Conservation (phyloP, 352 stramenopile genomes). For the Vaucheria bursata region DNA sequence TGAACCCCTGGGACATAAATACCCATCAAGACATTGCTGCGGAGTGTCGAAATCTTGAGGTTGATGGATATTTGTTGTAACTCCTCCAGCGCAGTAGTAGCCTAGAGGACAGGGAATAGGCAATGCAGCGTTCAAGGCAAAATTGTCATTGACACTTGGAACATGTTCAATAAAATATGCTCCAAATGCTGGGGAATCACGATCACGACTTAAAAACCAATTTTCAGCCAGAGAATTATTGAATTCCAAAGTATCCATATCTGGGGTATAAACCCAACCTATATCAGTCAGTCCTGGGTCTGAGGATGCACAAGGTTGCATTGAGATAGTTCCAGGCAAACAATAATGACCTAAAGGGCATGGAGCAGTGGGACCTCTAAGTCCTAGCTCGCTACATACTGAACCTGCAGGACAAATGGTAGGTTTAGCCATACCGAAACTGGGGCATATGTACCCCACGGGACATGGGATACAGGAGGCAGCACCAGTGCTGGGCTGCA, state of each 20-base stretch:
- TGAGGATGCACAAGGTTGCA: constrained; percentile 58
- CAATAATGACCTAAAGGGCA: constrained; percentile 88
- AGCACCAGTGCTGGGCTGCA: constrained; percentile 76
- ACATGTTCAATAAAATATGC: background rate
- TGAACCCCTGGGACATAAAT: constrained; percentile 88
- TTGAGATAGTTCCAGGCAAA: constrained; percentile 77
- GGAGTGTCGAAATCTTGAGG: constrained; percentile 81
- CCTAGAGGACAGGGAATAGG: constrained; percentile 85
- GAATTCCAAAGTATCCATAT: no score
- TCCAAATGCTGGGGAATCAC: no score
- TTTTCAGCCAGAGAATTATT: no score
- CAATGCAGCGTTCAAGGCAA: constrained; percentile 62
- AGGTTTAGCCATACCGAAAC: constrained; percentile 73
- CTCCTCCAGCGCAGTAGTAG: constrained; percentile 78
- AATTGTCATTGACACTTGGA: background rate
- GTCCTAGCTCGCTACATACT: constrained; percentile 79
- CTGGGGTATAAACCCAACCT: no score
- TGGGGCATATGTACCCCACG: constrained; percentile 84
- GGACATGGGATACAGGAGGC: constrained; percentile 74
- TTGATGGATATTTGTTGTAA: constrained; percentile 56
- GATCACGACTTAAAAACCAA: no score
- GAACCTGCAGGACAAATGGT: constrained; percentile 73
- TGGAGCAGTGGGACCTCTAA: constrained; percentile 61
- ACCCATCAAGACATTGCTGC: constrained; percentile 85
- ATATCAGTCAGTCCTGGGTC: constrained; percentile 18